A percentile compares a stretch with the other conserved stretches of the same genome.
Evolutionary conservation across 164 flowering plant species (phyloP).

Genomic region (Liriodendron chinense): DNA sequence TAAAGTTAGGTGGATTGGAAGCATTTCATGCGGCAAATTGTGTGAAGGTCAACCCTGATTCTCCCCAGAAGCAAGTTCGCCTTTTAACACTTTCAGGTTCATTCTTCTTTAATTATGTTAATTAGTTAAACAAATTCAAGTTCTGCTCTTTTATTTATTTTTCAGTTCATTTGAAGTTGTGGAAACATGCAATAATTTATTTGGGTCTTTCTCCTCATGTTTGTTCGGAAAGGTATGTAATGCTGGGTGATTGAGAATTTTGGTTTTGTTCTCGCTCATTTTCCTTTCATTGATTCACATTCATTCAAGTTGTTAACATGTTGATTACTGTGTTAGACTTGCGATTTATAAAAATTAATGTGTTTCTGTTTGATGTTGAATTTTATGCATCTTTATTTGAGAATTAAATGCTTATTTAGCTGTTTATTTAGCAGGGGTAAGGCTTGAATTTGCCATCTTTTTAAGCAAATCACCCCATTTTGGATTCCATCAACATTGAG

Average conservation of each 20-base stretch:
- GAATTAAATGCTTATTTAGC: too few species aligned
- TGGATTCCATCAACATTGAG: background rate
- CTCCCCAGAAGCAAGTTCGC: slow-evolving; percentile 89
- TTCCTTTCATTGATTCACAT: background rate
- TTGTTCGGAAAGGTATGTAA: background rate
- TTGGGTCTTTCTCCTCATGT: background rate
- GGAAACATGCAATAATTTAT: background rate
- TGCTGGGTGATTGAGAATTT: background rate
- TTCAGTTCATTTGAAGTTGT: background rate
- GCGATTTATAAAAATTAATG: background rate
- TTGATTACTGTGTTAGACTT: background rate
- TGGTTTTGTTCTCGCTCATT: background rate
- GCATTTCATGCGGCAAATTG: slow-evolving; percentile 52
- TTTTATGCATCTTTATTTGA: too few species aligned
- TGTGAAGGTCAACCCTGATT: slow-evolving; percentile 89
- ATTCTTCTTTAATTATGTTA: slow-evolving; percentile 10
- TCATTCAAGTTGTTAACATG: background rate
- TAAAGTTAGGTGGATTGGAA: slow-evolving; percentile 64
- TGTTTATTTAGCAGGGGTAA: too few species aligned
- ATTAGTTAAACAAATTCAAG: too few species aligned
- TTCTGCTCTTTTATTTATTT: too few species aligned
- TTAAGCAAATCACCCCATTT: background rate
- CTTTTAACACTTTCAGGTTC: slow-evolving; percentile 79
- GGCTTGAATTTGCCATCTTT: background rate
- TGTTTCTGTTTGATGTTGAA: background rate